Conservation (phyloP, 371 early-diverging fungal species). For the Chytridium lagenaria region DNA sequence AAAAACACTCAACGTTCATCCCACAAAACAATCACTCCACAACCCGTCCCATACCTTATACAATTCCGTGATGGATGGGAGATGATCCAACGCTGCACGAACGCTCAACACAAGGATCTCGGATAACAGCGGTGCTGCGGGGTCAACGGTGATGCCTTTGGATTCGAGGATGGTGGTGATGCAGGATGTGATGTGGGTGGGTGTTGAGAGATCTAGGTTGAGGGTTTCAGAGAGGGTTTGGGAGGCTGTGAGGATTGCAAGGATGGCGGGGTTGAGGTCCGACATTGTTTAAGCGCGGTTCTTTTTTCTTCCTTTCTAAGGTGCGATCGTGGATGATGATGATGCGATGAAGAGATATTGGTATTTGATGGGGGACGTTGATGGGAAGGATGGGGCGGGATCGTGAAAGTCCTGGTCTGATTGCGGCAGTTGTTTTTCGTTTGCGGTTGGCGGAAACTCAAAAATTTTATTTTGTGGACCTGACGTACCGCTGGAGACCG, state of each 20-base stretch:
- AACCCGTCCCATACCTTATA: not conserved
- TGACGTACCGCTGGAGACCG: too few species aligned
- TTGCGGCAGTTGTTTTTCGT: too few species aligned
- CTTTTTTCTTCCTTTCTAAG: not conserved
- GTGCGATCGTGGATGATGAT: too few species aligned
- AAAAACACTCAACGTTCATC: too few species aligned
- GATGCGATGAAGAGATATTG: too few species aligned
- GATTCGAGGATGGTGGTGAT: not conserved
- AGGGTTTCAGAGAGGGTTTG: not conserved
- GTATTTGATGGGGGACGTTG: too few species aligned
- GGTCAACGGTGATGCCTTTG: not conserved
- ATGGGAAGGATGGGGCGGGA: too few species aligned
- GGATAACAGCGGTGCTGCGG: not conserved
- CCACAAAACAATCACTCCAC: too few species aligned
- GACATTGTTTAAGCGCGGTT: not conserved
- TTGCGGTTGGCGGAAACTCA: too few species aligned
- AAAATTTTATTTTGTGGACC: too few species aligned
- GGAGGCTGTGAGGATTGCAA: not conserved
- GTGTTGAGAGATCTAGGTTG: not conserved
- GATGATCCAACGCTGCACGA: not conserved
- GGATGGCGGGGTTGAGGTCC: not conserved
- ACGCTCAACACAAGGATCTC: constrained; percentile 9
- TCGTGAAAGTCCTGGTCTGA: too few species aligned
- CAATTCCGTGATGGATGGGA: not conserved
- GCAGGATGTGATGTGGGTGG: not conserved